These are phyloP conservation scores for Yarrowia sp. DNA, from an alignment of 805 yeast species.

Conservation along the genomic window DNA sequence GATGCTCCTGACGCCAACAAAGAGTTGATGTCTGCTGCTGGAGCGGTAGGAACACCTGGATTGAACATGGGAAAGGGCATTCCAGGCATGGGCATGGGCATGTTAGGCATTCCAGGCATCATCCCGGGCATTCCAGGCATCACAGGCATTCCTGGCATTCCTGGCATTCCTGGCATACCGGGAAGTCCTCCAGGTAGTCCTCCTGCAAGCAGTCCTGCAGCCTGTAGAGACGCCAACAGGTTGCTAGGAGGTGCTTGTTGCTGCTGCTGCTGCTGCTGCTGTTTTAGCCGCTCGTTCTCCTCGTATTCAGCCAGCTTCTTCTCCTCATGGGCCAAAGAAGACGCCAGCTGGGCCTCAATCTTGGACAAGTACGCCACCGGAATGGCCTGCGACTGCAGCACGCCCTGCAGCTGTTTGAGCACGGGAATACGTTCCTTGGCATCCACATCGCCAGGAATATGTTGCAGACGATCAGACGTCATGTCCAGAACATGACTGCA, in stretches of 20 bases:
- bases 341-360: slow-evolving; percentile 36
- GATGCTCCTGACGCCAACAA: slow-evolving; percentile 11
- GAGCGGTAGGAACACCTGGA: background rate
- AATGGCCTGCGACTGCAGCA: slow-evolving; percentile 34
- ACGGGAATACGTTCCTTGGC: slow-evolving; percentile 36
- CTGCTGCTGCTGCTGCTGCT: background rate
- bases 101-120: background rate
- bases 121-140: background rate
- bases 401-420: slow-evolving; percentile 34
- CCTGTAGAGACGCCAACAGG: slow-evolving; percentile 11
- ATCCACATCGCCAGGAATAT: slow-evolving; percentile 31
- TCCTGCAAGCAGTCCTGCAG: background rate
- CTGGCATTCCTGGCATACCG: background rate
- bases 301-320: slow-evolving; percentile 34
- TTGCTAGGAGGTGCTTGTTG: slow-evolving; percentile 6
- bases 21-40: background rate
- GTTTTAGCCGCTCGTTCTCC: slow-evolving; percentile 35
- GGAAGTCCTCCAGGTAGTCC: background rate
- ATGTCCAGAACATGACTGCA: slow-evolving; percentile 20
- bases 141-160: background rate
- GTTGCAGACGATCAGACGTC: slow-evolving; percentile 7
- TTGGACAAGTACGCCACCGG: slow-evolving; percentile 34
- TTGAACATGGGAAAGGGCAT: background rate
- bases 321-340: slow-evolving; percentile 32
- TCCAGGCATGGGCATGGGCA: background rate